Evolutionary conservation across 306 rosid species (phyloP).

Genomic region (Purshia tridentata): DNA sequence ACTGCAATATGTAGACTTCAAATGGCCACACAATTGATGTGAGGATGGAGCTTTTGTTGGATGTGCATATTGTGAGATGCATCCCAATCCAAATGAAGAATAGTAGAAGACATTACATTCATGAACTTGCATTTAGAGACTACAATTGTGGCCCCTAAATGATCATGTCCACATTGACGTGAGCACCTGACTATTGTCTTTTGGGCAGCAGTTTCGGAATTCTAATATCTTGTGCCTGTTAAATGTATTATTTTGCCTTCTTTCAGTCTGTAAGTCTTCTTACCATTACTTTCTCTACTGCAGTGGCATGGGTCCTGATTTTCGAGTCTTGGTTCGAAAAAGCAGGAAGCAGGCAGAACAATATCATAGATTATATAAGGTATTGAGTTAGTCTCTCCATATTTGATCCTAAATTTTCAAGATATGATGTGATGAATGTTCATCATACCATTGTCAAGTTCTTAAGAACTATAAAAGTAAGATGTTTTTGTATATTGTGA

Average conservation of each 20-base stretch:
- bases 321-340: constrained; percentile 88
- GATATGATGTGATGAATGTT: not conserved
- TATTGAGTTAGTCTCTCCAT: constrained; percentile 19
- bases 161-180: no score
- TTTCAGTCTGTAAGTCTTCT: not conserved
- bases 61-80: no score
- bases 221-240: not conserved
- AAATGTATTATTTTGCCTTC: not conserved
- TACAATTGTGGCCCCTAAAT: no score
- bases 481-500: not conserved
- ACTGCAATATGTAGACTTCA: no score
- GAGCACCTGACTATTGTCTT: not conserved
- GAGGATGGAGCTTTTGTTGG: no score
- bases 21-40: no score
- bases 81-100: no score
- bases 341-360: constrained; percentile 98
- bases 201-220: not conserved
- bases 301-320: constrained; percentile 99
- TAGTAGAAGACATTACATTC: no score
- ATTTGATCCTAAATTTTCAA: constrained; percentile 11
- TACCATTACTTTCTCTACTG: constrained; percentile 13
- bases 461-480: not conserved
- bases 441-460: not conserved
- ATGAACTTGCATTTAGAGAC: no score
- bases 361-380: constrained; percentile 85